Conservation (phyloP, 1,139 yeast genomes). For the Candida sojae region DNA sequence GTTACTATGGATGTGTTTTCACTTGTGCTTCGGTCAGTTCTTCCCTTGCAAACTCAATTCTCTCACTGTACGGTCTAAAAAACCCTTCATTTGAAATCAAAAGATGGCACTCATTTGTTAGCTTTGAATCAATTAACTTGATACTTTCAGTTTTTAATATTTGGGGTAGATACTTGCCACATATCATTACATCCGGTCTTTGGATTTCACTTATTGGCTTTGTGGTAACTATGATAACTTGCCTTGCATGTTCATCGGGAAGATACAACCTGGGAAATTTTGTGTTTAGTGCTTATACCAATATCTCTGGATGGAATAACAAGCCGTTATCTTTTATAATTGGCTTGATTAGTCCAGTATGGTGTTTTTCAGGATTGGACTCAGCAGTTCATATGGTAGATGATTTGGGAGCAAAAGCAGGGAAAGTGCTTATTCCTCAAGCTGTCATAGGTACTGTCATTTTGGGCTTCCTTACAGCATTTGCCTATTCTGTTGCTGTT, state of each 20-base stretch:
- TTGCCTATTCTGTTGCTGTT: conserved; percentile 38
- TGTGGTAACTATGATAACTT: conserved; percentile 55
- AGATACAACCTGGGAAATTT: conserved; percentile 55
- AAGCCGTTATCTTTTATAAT: conserved; percentile 43
- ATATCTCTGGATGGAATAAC: conserved; percentile 65
- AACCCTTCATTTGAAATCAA: conserved; percentile 13
- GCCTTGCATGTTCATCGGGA: conserved; percentile 49
- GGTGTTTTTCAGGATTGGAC: conserved; percentile 42
- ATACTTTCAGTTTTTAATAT: conserved; percentile 53
- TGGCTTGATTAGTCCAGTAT: conserved; percentile 41
- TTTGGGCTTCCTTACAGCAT: conserved; percentile 37
- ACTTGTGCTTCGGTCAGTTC: conserved; percentile 12
- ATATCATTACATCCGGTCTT: conserved; percentile 51
- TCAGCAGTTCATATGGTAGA: conserved; percentile 43
- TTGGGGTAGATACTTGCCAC: conserved; percentile 57
- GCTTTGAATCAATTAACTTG: conserved; percentile 40
- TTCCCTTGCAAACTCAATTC: conserved; percentile 8
- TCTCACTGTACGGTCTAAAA: background rate
- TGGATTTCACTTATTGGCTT: conserved; percentile 57
- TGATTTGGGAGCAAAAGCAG: conserved; percentile 34
- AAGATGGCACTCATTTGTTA: conserved; percentile 61
- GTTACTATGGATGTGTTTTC: conserved; percentile 12
- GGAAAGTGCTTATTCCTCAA: conserved; percentile 41
- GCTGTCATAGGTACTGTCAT: conserved; percentile 40
- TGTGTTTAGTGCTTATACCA: conserved; percentile 61